Evolutionary conservation across 768 basidiomycete genomes (phyloP).

Genomic region (Pleurotus pulmonarius): DNA sequence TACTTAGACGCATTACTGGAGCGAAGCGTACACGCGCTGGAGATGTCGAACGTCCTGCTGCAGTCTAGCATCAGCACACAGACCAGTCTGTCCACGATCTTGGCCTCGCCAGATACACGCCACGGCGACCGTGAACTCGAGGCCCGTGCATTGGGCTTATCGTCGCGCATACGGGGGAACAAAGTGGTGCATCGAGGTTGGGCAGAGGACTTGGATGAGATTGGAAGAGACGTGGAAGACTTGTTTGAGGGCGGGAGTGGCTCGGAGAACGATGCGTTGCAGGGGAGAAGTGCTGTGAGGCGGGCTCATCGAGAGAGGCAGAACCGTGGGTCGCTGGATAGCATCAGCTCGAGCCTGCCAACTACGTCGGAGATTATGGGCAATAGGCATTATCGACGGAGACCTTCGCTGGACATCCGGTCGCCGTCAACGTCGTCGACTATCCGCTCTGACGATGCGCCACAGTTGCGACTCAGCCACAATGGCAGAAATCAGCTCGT

Average conservation of each 20-base stretch:
- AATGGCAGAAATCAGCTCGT: conserved; percentile 53
- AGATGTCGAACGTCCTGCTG: conserved; percentile 78
- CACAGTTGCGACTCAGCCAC: conserved; percentile 49
- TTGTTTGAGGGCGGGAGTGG: conserved; percentile 37
- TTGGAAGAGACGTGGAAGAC: conserved; percentile 58
- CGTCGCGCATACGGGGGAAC: conserved; percentile 45
- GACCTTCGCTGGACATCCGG: conserved; percentile 44
- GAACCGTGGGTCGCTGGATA: conserved; percentile 14
- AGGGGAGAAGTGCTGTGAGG: conserved; percentile 2
- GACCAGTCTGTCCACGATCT: conserved; percentile 42
- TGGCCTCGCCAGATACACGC: conserved; percentile 36
- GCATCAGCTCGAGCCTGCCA: conserved; percentile 45
- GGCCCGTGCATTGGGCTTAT: conserved; percentile 48
- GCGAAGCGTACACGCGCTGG: conserved; percentile 80
- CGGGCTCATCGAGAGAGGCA: conserved; percentile 2
- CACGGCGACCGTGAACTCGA: conserved; percentile 42
- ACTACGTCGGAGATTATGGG: conserved; percentile 17
- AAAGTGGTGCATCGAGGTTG: conserved; percentile 48
- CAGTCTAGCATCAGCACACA: conserved; percentile 75
- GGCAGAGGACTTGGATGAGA: conserved; percentile 67
- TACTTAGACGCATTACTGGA: conserved; percentile 76
- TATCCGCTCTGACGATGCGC: conserved; percentile 13
- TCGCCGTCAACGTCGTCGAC: conserved; percentile 10
- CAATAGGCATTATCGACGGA: conserved; percentile 25
- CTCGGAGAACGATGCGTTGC: conserved; percentile 1